Percentiles rank a stretch among this genome's conserved stretches.
Conservation (phyloP, 768 basidiomycete species). For the Galerina marginata region DNA sequence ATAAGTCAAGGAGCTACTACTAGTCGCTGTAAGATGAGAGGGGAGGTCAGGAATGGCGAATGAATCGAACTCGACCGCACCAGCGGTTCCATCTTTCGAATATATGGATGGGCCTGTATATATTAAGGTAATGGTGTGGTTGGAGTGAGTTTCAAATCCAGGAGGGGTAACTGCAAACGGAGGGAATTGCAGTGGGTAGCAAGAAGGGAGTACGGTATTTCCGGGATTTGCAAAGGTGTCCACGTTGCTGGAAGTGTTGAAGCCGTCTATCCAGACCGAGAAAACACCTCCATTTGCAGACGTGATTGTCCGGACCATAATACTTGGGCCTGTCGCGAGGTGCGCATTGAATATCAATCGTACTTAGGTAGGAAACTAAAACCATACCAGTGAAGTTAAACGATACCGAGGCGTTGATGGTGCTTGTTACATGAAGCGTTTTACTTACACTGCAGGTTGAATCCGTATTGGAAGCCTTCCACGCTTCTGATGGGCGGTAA, state of each 20-base stretch:
- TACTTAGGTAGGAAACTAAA: background rate
- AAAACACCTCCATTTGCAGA: slow-evolving; percentile 1
- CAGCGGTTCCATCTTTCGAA: background rate
- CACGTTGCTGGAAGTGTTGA: background rate
- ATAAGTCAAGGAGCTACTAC: background rate
- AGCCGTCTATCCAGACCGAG: background rate
- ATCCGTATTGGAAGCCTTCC: background rate
- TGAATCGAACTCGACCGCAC: background rate
- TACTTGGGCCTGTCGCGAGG: background rate
- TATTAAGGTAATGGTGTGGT: background rate
- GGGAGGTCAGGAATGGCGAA: background rate
- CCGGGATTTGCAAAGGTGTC: background rate
- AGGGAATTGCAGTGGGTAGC: slow-evolving; percentile 1
- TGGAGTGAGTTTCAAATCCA: background rate
- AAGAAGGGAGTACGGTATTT: background rate
- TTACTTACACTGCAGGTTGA: background rate
- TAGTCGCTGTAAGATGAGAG: background rate
- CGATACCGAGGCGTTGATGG: background rate
- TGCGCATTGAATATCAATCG: background rate
- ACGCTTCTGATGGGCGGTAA: background rate
- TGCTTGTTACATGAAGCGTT: background rate
- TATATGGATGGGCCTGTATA: background rate
- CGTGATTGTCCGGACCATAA: background rate
- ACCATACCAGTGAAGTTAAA: background rate
- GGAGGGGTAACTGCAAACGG: background rate